phyloP scores from a whole-genome alignment of 75 land plant species.

The Pinus taeda region DNA sequence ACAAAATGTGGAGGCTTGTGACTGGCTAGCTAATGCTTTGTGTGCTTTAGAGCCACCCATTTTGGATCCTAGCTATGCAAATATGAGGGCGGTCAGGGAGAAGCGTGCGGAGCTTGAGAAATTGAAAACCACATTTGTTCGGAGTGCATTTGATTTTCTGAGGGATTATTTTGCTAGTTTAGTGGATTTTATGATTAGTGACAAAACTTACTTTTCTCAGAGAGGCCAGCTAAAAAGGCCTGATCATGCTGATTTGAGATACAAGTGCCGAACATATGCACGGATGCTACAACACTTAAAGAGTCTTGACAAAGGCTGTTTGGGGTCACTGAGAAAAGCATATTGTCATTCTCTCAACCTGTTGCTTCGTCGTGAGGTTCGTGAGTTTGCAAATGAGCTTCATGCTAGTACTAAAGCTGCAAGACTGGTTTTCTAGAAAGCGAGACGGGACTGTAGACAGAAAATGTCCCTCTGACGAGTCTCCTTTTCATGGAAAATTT shows the following conservation, averaged over 20 bases:
- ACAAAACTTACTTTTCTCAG: conserved; percentile 97
- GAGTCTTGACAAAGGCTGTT: conserved; percentile 87
- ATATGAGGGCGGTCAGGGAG: conserved; percentile 93
- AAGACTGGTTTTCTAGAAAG: conserved; percentile 44
- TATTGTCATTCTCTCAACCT: conserved; percentile 94
- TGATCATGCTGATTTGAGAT: conserved; percentile 96
- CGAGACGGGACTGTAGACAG: conserved; percentile 24
- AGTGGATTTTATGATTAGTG: conserved; percentile 96
- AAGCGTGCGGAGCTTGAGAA: conserved; percentile 89
- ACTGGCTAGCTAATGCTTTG: conserved; percentile 85
- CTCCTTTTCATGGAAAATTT: conserved; percentile 42
- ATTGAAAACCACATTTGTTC: conserved; percentile 82
- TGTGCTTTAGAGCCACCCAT: conserved; percentile 74
- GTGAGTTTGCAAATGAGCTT: too few species aligned
- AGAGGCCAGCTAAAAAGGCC: conserved; percentile 95
- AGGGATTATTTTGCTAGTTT: conserved; percentile 90
- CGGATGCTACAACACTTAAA: conserved; percentile 93
- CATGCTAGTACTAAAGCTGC: too few species aligned
- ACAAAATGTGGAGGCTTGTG: conserved; percentile 95
- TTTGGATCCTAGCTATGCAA: conserved; percentile 83
- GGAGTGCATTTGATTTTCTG: conserved; percentile 91
- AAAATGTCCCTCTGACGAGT: background rate
- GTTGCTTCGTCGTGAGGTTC: conserved; percentile 97
- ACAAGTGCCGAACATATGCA: conserved; percentile 97
- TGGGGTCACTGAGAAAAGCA: conserved; percentile 88